Conservation (phyloP, 805 yeast genomes). For the Ogataea nitratoaversa region DNA sequence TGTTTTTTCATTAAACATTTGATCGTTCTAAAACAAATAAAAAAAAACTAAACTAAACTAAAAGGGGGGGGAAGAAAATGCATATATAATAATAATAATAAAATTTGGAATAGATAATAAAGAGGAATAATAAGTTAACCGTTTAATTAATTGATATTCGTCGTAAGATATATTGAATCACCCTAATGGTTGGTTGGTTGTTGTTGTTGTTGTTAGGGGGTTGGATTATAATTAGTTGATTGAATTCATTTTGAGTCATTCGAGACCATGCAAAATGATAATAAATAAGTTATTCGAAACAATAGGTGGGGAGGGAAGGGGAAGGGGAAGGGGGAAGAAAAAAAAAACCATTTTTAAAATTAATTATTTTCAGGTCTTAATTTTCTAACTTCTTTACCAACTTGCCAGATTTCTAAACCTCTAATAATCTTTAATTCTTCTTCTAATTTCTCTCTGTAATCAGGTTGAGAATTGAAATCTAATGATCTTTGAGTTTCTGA, state of each 20-base stretch:
- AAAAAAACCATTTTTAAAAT: constrained; percentile 14
- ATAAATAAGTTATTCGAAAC: constrained; percentile 1
- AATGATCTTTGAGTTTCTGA: constrained; percentile 96
- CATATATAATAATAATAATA: constrained; percentile 13
- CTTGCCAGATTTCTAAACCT: constrained; percentile 98
- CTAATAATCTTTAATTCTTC: constrained; percentile 89
- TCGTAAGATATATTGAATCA: no score
- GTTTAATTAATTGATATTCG: no score
- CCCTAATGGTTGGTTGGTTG: no score
- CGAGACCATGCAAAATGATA: constrained; percentile 9
- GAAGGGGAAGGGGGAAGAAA: not conserved
- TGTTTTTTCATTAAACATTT: constrained; percentile 41
- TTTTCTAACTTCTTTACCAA: constrained; percentile 99
- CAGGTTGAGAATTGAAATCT: constrained; percentile 96
- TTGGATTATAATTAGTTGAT: no score
- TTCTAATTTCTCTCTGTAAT: constrained; percentile 96
- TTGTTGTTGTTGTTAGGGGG: no score
- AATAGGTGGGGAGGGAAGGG: not conserved
- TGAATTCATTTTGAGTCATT: constrained; percentile 11
- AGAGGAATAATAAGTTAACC: no score
- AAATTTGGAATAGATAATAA: constrained; percentile 11
- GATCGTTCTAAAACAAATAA: no score
- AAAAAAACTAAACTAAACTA: no score
- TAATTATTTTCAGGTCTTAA: constrained; percentile 98
- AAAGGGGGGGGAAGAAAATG: constrained; percentile 5